These are phyloP conservation scores for Cinchona pubescens DNA, from an alignment of 257 asterid species.

Conservation along the genomic window DNA sequence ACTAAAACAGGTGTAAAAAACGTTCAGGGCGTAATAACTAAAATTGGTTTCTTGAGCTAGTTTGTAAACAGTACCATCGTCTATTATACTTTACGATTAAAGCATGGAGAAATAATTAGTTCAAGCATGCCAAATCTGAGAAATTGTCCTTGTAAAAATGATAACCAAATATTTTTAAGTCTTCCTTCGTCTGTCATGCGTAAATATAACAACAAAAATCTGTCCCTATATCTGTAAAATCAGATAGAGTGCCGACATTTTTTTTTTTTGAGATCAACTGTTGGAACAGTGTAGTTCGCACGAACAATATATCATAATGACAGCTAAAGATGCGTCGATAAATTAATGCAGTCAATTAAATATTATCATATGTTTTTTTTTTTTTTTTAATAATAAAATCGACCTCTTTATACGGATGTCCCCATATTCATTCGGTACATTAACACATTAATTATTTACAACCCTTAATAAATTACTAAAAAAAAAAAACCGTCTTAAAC, in stretches of 20 bases:
- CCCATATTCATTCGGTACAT: neutral
- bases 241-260: neutral
- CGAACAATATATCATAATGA: slow-evolving; percentile 15
- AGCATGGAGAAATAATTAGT: neutral
- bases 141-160: neutral
- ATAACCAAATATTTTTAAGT: neutral
- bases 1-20: neutral
- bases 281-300: neutral
- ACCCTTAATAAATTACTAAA: neutral
- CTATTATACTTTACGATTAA: too few relatives aligned
- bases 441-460: too few relatives aligned
- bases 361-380: neutral
- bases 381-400: neutral
- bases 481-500: neutral
- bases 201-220: neutral
- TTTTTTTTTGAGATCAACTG: neutral
- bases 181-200: neutral
- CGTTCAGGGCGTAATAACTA: neutral
- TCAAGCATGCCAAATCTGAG: neutral
- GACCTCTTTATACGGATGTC: neutral
- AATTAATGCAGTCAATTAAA: slow-evolving; percentile 20
- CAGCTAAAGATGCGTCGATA: slow-evolving; percentile 17
- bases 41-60: neutral
- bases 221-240: neutral
- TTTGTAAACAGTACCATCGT: neutral